Conservation (phyloP, 306 rosid genomes). For the Gynostemma pentaphyllum region DNA sequence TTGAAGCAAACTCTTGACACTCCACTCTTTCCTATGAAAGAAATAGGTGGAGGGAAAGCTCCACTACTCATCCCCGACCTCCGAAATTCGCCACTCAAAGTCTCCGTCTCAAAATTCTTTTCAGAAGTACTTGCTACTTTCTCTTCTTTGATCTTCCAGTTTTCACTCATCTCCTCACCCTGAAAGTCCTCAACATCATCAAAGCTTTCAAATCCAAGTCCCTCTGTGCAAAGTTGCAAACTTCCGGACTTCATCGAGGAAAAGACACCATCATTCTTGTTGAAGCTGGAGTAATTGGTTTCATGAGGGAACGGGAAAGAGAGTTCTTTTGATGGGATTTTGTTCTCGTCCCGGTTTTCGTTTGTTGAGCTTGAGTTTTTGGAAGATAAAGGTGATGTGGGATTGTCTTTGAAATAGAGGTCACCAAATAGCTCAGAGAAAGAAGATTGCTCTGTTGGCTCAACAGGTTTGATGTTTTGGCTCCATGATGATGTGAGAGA, state of each 20-base stretch:
- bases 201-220: constrained; percentile 79
- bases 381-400: constrained; percentile 8
- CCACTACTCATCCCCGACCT: constrained; percentile 35
- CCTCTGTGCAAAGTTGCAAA: constrained; percentile 77
- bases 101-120: background rate
- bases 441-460: constrained; percentile 24
- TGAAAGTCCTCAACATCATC: constrained; percentile 60
- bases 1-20: constrained; percentile 56
- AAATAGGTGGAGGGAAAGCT: constrained; percentile 72
- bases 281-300: constrained; percentile 16
- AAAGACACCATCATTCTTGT: constrained; percentile 38
- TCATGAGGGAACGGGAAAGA: constrained; percentile 13
- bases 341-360: background rate
- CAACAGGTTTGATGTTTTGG: constrained; percentile 34
- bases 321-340: constrained; percentile 7
- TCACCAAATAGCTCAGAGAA: constrained; percentile 81
- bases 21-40: constrained; percentile 57
- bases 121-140: constrained; percentile 10
- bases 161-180: constrained; percentile 2
- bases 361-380: constrained; percentile 3
- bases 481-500: constrained; percentile 47
- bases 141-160: constrained; percentile 8
- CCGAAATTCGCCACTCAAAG: constrained; percentile 27
- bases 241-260: constrained; percentile 53
- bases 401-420: constrained; percentile 57